Evolutionary conservation across 2,329 filamentous ascomycete genomes (phyloP).

Genomic region (Pseudogymnoascus sp.): DNA sequence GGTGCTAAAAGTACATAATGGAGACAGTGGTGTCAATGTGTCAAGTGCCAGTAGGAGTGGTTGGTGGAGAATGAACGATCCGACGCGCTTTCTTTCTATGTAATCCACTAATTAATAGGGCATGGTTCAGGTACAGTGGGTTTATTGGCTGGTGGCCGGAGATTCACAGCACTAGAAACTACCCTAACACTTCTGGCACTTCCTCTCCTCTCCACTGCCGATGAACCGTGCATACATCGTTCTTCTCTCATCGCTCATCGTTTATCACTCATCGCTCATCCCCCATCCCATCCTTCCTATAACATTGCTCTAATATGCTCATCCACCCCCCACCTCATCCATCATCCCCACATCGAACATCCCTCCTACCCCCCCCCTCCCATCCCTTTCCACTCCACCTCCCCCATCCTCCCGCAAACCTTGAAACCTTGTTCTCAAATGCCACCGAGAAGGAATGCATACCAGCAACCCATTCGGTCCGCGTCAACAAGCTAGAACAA

Average conservation of each 20-base stretch:
- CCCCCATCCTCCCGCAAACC: background rate
- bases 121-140: background rate
- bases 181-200: too few species aligned
- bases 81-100: background rate
- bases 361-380: background rate
- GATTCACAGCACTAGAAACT: background rate
- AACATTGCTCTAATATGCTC: background rate
- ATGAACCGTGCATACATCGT: background rate
- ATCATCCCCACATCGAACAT: background rate
- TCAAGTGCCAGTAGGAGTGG: background rate
- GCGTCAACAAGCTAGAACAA: background rate
- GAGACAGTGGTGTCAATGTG: background rate
- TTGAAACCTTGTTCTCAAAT: background rate
- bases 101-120: background rate
- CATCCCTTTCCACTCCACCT: background rate
- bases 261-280: constrained; percentile 2
- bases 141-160: background rate
- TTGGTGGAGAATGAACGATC: background rate
- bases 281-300: background rate
- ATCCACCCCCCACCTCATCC: background rate
- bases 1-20: background rate
- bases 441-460: background rate
- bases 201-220: background rate
- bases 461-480: background rate
- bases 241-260: constrained; percentile 7